A percentile compares a stretch with the other conserved stretches of the same genome.
phyloP scores from a whole-genome alignment of 441 rosid species.

The Hura crepitans region DNA sequence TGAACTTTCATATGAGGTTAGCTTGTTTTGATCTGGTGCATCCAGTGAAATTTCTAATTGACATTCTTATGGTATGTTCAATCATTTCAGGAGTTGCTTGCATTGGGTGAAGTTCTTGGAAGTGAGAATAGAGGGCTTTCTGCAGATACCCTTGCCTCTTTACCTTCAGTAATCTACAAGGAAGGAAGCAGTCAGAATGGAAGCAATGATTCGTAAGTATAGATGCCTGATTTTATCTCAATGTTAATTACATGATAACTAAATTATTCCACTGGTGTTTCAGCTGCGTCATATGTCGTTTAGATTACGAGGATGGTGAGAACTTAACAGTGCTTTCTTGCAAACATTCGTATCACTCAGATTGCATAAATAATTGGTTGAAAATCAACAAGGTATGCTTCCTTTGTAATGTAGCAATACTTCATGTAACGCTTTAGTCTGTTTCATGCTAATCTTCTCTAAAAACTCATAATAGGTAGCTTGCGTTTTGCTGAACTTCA shows the following conservation, averaged over 20 bases:
- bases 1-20: conserved; percentile 87
- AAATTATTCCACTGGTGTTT: conserved; percentile 21
- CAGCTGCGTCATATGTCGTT: conserved; percentile 92
- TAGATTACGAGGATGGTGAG: conserved; percentile 86
- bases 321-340: conserved; percentile 77
- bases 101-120: conserved; percentile 83
- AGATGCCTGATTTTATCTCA: conserved; percentile 18
- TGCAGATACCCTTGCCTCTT: conserved; percentile 65
- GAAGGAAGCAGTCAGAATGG: conserved; percentile 71
- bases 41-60: conserved; percentile 10
- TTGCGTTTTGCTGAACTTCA: neutral
- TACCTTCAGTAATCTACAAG: conserved; percentile 69
- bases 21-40: conserved; percentile 16
- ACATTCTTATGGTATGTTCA: conserved; percentile 15
- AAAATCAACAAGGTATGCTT: conserved; percentile 76
- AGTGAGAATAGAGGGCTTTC: conserved; percentile 94
- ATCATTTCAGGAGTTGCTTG: conserved; percentile 69
- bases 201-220: conserved; percentile 74
- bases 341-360: conserved; percentile 90
- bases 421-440: neutral
- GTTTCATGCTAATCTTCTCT: neutral
- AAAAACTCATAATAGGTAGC: neutral
- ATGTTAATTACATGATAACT: conserved; percentile 1
- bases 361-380: conserved; percentile 93
- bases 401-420: neutral